Conservation (phyloP, 164 flowering plant species). For the Protea cynaroides region DNA sequence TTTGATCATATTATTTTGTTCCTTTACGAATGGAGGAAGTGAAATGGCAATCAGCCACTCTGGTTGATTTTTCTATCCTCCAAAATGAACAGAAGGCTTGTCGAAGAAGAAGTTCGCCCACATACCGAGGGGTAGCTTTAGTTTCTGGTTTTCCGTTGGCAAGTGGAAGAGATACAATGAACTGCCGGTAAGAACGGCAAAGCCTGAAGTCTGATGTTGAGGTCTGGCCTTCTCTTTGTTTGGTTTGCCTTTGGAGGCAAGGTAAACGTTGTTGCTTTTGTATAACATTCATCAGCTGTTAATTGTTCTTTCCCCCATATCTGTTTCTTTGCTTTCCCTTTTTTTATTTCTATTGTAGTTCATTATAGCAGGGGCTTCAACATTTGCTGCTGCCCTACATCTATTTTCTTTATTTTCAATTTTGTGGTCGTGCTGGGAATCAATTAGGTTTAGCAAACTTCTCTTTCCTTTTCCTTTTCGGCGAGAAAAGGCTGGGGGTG, state of each 20-base stretch:
- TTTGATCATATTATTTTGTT: constrained; percentile 1
- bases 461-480: not conserved
- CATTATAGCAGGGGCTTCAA: no score
- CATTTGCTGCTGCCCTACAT: not conserved
- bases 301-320: constrained; percentile 1
- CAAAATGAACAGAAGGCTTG: not conserved
- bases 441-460: no score
- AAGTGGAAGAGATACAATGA: not conserved
- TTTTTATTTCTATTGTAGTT: not conserved
- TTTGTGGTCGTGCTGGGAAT: no score
- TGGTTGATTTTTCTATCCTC: not conserved
- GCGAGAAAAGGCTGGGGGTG: no score
- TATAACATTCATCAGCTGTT: constrained; percentile 10
- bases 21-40: not conserved
- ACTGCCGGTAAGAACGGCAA: not conserved
- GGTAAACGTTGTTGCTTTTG: constrained; percentile 16
- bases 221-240: not conserved
- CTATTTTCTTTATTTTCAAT: not conserved
- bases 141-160: not conserved
- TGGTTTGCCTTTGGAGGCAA: constrained; percentile 7
- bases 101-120: not conserved
- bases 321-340: not conserved
- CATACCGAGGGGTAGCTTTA: not conserved
- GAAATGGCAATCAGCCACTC: no score
- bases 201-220: not conserved